phyloP scores from a whole-genome alignment of 495 filamentous ascomycete species.

The Tuber microsphaerosporum region DNA sequence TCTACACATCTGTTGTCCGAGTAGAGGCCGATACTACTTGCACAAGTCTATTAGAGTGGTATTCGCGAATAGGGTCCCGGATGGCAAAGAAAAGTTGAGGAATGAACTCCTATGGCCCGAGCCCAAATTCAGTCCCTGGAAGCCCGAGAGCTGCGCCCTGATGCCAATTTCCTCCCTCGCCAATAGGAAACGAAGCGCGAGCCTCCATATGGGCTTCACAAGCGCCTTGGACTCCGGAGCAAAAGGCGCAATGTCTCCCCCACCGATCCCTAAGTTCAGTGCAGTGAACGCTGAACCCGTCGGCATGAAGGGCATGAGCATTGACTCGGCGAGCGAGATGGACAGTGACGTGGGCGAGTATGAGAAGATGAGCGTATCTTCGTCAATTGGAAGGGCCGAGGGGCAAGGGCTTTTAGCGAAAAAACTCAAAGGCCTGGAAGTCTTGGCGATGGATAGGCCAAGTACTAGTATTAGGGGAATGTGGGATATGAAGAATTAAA shows the following conservation, averaged over 20 bases:
- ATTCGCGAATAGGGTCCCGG: constrained; percentile 94
- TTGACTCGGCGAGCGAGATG: constrained; percentile 12
- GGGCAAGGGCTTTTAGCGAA: constrained; percentile 35
- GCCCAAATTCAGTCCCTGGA: constrained; percentile 79
- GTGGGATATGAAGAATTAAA: constrained; percentile 21
- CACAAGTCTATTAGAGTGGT: constrained; percentile 91
- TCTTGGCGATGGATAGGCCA: constrained; percentile 23
- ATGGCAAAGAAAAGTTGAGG: constrained; percentile 86
- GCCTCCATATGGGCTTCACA: constrained; percentile 25
- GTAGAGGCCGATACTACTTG: constrained; percentile 75
- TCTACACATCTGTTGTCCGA: constrained; percentile 84
- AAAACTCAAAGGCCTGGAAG: constrained; percentile 33
- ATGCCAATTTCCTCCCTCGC: constrained; percentile 16
- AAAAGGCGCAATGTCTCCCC: constrained; percentile 15
- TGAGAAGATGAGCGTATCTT: constrained; percentile 36
- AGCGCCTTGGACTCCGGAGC: constrained; percentile 10
- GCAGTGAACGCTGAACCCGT: constrained; percentile 1
- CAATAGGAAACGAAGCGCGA: constrained; percentile 36
- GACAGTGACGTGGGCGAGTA: constrained; percentile 31
- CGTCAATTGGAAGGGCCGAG: constrained; percentile 25
- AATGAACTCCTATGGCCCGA: constrained; percentile 89
- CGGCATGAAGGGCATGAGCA: constrained; percentile 11
- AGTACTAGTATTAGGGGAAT: constrained; percentile 6
- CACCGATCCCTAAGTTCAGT: constrained; percentile 15
- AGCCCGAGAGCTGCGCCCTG: constrained; percentile 52